These are phyloP conservation scores for Zea luxurians DNA, from an alignment of 176 grass and related monocot species.

Conservation along the genomic window DNA sequence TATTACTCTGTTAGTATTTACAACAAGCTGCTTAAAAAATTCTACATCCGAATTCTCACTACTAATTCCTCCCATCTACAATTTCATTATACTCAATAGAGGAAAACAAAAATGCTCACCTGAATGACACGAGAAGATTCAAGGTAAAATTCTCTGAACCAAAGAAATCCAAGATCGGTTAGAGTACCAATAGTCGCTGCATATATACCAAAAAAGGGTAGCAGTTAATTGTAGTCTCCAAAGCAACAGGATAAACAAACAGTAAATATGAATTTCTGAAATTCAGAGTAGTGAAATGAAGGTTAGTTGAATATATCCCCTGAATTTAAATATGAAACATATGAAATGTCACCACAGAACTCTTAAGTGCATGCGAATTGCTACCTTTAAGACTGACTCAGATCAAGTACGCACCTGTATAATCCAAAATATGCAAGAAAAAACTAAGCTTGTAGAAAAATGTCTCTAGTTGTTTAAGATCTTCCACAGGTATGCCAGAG, in stretches of 20 bases:
- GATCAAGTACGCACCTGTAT: constrained; percentile 59
- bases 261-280: constrained; percentile 3
- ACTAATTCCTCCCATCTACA: constrained; percentile 25
- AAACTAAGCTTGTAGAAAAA: constrained; percentile 99
- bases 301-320: not conserved
- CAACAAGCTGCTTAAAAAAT: constrained; percentile 30
- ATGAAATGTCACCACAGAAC: constrained; percentile 18
- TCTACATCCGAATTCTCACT: constrained; percentile 19
- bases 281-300: constrained; percentile 4
- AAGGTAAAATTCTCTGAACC: constrained; percentile 99
- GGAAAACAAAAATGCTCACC: constrained; percentile 48
- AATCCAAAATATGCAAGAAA: constrained; percentile 99
- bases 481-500: constrained; percentile 91
- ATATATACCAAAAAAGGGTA: constrained; percentile 43
- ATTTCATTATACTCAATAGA: constrained; percentile 26
- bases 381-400: constrained; percentile 27
- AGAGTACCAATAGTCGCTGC: constrained; percentile 91
- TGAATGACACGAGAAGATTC: constrained; percentile 99
- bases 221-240: constrained; percentile 26
- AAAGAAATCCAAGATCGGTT: constrained; percentile 98
- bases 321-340: constrained; percentile 2
- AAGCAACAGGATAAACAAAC: constrained; percentile 11
- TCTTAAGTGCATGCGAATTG: constrained; percentile 20
- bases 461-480: constrained; percentile 95
- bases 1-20: constrained; percentile 10